Conservation (phyloP, 1,284 basidiomycete species). For the Lentinus polychrous region DNA sequence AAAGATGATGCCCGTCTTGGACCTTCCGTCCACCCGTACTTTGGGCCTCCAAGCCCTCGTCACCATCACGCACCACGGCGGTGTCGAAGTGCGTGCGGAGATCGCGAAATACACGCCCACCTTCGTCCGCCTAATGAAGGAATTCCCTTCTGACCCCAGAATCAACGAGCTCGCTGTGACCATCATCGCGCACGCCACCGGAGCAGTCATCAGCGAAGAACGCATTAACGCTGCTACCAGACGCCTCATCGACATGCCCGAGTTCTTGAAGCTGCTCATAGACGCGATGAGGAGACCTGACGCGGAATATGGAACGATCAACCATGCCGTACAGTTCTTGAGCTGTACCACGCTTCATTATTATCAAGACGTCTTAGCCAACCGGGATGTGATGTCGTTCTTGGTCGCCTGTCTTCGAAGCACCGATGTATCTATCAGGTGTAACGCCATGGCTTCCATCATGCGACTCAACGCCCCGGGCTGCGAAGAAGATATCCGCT, state of each 20-base stretch:
- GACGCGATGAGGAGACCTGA: conserved; percentile 37
- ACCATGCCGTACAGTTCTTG: conserved; percentile 45
- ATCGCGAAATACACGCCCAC: conserved; percentile 39
- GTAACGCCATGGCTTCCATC: conserved; percentile 18
- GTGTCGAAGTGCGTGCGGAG: conserved; percentile 37
- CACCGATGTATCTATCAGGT: conserved; percentile 31
- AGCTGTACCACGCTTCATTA: conserved; percentile 36
- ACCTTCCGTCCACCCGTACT: conserved; percentile 37
- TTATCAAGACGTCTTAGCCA: conserved; percentile 34
- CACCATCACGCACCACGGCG: conserved; percentile 57
- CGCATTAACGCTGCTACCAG: conserved; percentile 29
- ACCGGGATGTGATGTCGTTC: conserved; percentile 37
- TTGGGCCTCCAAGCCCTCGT: conserved; percentile 48
- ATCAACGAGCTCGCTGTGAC: conserved; percentile 45
- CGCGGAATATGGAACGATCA: conserved; percentile 36
- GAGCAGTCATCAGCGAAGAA: conserved; percentile 35
- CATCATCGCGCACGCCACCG: conserved; percentile 46
- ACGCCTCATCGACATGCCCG: conserved; percentile 37
- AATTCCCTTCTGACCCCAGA: conserved; percentile 41
- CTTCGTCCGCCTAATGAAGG: conserved; percentile 39
- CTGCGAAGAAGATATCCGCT: conserved; percentile 36
- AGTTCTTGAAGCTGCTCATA: conserved; percentile 36
- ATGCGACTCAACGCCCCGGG: conserved; percentile 40
- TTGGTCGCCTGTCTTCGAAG: conserved; percentile 49
- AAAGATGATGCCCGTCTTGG: conserved; percentile 47